A percentile compares a stretch with the other conserved stretches of the same genome.
These are phyloP conservation scores for Cymbopogon citratus DNA, from an alignment of 176 grass and related monocot species.

Conservation along the genomic window DNA sequence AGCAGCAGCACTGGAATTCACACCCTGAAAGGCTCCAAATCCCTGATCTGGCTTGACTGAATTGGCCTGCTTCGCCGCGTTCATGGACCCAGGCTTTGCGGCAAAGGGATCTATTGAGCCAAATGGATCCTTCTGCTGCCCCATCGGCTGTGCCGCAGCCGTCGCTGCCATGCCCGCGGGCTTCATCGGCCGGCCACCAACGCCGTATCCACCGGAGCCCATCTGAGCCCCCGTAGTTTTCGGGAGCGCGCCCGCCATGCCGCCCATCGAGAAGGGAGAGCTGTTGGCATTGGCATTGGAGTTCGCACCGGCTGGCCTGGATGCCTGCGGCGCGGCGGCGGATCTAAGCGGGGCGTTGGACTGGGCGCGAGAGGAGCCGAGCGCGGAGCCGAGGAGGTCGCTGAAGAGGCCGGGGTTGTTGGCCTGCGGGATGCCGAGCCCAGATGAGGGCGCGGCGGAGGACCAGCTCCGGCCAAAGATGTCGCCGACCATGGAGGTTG, in stretches of 20 bases:
- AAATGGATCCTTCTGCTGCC: constrained; percentile 75
- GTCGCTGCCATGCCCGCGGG: constrained; percentile 37
- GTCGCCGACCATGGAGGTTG: constrained; percentile 89
- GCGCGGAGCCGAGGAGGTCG: constrained; percentile 80
- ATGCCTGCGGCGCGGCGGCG: constrained; percentile 32
- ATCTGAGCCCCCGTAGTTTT: constrained; percentile 42
- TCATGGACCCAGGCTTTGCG: constrained; percentile 45
- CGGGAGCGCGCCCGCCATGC: constrained; percentile 66
- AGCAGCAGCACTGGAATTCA: constrained; percentile 10
- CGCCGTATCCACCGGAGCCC: constrained; percentile 27
- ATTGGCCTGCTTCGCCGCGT: constrained; percentile 21
- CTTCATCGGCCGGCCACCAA: constrained; percentile 59
- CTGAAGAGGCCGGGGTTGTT: constrained; percentile 80
- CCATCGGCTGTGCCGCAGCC: constrained; percentile 32
- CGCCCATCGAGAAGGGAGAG: constrained; percentile 65
- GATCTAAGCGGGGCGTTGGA: constrained; percentile 71
- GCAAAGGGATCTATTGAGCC: constrained; percentile 71
- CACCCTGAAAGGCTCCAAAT: constrained; percentile 52
- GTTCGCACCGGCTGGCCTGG: constrained; percentile 29
- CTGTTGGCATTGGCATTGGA: constrained; percentile 16
- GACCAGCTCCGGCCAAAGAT: constrained; percentile 90
- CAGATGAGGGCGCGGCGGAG: constrained; percentile 50
- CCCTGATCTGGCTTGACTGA: constrained; percentile 41
- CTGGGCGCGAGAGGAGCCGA: constrained; percentile 40
- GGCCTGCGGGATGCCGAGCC: constrained; percentile 58